A percentile compares a stretch with the other conserved stretches of the same genome.
These are phyloP conservation scores for Sporothrix schenckii DNA, from an alignment of 2,329 filamentous ascomycete species.

Conservation along the genomic window DNA sequence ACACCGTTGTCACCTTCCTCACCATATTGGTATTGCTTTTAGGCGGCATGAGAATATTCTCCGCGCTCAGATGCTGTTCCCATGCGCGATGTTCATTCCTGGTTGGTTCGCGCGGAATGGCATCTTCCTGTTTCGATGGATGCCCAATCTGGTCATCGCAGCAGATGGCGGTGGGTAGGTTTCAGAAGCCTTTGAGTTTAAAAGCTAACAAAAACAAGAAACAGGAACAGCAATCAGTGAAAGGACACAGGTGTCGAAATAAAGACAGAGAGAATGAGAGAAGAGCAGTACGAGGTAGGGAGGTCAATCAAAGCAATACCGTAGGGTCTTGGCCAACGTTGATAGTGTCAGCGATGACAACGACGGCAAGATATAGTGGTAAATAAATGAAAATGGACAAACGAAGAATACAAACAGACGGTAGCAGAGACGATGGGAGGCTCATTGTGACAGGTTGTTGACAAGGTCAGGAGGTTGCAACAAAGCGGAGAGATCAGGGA, in stretches of 20 bases:
- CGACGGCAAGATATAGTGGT: slow-evolving; percentile 13
- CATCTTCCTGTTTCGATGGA: neutral
- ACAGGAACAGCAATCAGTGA: neutral
- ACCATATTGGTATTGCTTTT: slow-evolving; percentile 3
- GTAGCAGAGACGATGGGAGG: neutral
- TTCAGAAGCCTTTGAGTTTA: neutral
- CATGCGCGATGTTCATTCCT: neutral
- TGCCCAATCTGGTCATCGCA: neutral
- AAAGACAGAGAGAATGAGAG: neutral
- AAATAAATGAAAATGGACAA: slow-evolving; percentile 15
- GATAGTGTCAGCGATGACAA: slow-evolving; percentile 24
- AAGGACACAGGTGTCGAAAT: neutral
- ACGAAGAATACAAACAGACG: neutral
- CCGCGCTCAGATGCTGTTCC: slow-evolving; percentile 13
- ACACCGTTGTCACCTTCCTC: slow-evolving; percentile 4
- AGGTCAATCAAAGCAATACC: slow-evolving; percentile 21
- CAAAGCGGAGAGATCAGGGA: neutral
- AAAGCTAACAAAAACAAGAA: neutral
- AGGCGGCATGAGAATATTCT: slow-evolving; percentile 23
- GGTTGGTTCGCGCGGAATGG: slow-evolving; percentile 12
- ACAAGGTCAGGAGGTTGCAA: slow-evolving; percentile 1
- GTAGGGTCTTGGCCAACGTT: slow-evolving; percentile 1
- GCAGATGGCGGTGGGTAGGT: neutral
- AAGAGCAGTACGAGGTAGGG: slow-evolving; percentile 5
- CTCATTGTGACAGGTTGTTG: neutral